These are phyloP conservation scores for Talaromyces sp. DNA, from an alignment of 2,329 filamentous ascomycete genomes.

Conservation along the genomic window DNA sequence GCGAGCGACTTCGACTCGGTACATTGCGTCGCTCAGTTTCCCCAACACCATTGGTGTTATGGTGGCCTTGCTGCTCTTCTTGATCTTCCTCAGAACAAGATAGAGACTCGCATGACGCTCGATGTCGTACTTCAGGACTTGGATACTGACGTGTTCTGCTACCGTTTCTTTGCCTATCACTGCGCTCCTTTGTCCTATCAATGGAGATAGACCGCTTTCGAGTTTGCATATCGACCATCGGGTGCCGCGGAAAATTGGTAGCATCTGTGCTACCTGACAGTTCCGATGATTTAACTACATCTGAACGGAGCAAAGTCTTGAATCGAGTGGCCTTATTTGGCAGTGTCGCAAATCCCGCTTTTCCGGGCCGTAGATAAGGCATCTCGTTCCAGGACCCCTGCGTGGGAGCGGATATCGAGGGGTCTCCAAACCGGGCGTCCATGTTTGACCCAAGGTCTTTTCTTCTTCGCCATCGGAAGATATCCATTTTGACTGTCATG, in stretches of 20 bases:
- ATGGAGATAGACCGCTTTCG: slow-evolving; percentile 12
- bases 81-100: slow-evolving; percentile 12
- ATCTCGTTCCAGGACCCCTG: slow-evolving; percentile 41
- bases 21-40: neutral
- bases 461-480: slow-evolving; percentile 32
- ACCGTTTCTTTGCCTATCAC: neutral
- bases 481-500: slow-evolving; percentile 22
- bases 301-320: slow-evolving; percentile 11
- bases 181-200: neutral
- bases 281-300: neutral
- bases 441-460: slow-evolving; percentile 35
- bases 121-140: neutral
- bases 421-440: slow-evolving; percentile 41
- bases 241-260: slow-evolving; percentile 14
- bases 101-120: slow-evolving; percentile 8
- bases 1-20: slow-evolving; percentile 1
- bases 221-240: slow-evolving; percentile 15
- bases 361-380: slow-evolving; percentile 20
- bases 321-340: slow-evolving; percentile 18
- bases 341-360: slow-evolving; percentile 3
- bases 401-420: slow-evolving; percentile 38
- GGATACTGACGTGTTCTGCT: neutral
- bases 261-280: neutral
- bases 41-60: neutral
- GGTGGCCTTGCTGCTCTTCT: neutral